Base-by-base conservation (phyloP, 2,329 filamentous ascomycete species). In the Fusarium pilosicola region DNA sequence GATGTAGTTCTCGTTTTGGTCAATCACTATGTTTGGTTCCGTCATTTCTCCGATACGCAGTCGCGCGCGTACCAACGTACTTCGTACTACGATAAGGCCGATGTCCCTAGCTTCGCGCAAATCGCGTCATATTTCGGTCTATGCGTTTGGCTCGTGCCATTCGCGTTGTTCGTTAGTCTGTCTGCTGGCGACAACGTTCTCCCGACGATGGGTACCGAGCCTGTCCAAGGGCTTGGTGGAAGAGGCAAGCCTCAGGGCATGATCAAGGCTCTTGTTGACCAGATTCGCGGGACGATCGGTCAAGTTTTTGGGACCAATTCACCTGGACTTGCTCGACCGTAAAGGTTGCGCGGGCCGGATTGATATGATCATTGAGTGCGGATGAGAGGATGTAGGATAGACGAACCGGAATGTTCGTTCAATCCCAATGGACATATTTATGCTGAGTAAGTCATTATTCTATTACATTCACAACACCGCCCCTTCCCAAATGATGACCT, bases 11-110 rank as follows among this genome's bases (percentile, higher is more conserved):
- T 98, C 39, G 96, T 99, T 17, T 86, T 97, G 5, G 78, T 93
- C 41, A 97, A 99, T 83, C 96, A 99, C 82, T 98, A 94, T 84
- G 86, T 97, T 57, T 99, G 96, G 96, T 98, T 99, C 87, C 90
- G 90, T 64, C 92, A 98, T 84, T 99, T 99, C 83, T 96, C 93
- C 67, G 84, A 87, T 62, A 86, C 88, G 62, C 88, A 92, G 72
- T 82, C 88, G 54, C 83, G 83, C 61, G 85, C 90, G 7, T 90
- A 91, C 82, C 83, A 87, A 63, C 86, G 88, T 77, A 85, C 87
- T 7, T 88, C 90, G 61, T 87, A 89, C 80, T 92, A 93, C 80
- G 90, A 94, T 73, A 85, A 87, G 65, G 84, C 86, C 62, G 83
- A 90, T 59, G 80, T 94, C 49, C 96, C 96, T 0, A 92, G 89